Conservation (phyloP, 768 basidiomycete genomes). For the Goffeauzyma gilvescens region DNA sequence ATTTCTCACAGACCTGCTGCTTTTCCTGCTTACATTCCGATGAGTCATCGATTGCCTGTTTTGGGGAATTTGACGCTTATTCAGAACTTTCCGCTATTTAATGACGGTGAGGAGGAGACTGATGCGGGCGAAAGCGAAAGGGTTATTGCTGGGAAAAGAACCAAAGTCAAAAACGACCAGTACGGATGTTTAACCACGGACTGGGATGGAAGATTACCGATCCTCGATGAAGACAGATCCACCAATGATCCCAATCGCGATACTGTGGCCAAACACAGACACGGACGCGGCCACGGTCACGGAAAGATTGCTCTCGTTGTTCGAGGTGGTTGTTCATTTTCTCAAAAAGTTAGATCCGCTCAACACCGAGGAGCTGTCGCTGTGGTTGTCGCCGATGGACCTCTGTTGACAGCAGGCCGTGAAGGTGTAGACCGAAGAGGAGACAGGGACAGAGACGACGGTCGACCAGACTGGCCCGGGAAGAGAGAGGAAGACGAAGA, state of each 20-base stretch:
- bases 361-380: constrained; percentile 58
- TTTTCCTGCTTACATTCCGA: constrained; percentile 18
- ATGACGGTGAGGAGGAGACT: no score
- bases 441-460: no score
- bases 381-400: constrained; percentile 76
- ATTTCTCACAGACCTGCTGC: constrained; percentile 28
- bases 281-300: no score
- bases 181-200: constrained; percentile 2
- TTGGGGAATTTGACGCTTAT: constrained; percentile 1
- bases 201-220: not conserved
- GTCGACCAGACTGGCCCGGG: no score
- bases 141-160: no score
- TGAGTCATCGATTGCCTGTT: not conserved
- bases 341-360: constrained; percentile 59
- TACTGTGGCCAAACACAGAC: no score
- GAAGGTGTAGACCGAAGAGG: constrained; percentile 32
- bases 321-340: constrained; percentile 74
- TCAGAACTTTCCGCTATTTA: constrained; percentile 4
- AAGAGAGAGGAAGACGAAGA: constrained; percentile 33
- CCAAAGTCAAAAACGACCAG: not conserved
- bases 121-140: no score
- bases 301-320: constrained; percentile 64
- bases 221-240: no score
- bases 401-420: constrained; percentile 36
- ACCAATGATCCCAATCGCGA: no score